Percentiles rank a stretch among this genome's conserved stretches.
phyloP scores from a whole-genome alignment of 371 early-diverging fungal genomes.

The Rhizopus microsporus region DNA sequence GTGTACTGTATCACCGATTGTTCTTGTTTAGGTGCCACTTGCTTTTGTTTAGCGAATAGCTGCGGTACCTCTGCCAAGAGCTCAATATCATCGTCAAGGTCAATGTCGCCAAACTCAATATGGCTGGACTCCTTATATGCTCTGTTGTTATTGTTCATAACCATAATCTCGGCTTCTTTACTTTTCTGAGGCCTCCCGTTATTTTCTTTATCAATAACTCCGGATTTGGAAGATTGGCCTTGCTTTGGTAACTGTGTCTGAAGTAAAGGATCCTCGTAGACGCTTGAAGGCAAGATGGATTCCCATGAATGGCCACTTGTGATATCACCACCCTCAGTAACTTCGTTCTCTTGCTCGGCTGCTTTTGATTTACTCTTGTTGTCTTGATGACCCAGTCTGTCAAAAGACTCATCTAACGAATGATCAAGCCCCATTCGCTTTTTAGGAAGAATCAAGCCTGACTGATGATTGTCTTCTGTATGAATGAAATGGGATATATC shows the following conservation, averaged over 20 bases:
- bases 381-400: not conserved
- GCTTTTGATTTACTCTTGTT: constrained; percentile 6
- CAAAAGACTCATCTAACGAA: no score
- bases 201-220: no score
- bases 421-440: not conserved
- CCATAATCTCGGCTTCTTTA: not conserved
- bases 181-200: no score
- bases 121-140: not conserved
- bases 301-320: constrained; percentile 7
- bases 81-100: not conserved
- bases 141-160: not conserved
- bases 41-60: not conserved
- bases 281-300: constrained; percentile 9
- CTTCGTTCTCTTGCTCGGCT: not conserved
- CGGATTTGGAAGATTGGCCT: not conserved
- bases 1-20: not conserved
- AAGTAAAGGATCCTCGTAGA: not conserved
- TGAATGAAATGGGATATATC: constrained; percentile 7
- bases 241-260: not conserved
- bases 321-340: not conserved
- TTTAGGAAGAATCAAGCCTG: not conserved
- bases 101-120: not conserved
- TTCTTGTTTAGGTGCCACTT: not conserved
- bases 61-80: not conserved
- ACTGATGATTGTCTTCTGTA: not conserved